Evolutionary conservation across 805 yeast species (phyloP).

Genomic region (Starmera caribaea): DNA sequence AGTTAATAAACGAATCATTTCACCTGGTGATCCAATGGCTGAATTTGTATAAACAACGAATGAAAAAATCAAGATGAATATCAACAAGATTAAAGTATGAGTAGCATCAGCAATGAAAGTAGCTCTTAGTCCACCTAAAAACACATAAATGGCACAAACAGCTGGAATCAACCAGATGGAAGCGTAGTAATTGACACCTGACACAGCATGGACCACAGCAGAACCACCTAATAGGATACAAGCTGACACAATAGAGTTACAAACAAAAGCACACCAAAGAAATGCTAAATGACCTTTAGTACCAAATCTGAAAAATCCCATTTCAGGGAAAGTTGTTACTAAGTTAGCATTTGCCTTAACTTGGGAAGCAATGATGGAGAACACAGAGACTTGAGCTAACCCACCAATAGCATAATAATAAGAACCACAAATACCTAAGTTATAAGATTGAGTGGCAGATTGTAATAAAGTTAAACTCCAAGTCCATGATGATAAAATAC

Average conservation of each 20-base stretch:
- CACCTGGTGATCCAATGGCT: conserved; percentile 29
- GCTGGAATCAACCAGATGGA: conserved; percentile 35
- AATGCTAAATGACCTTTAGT: conserved; percentile 28
- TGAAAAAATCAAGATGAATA: conserved; percentile 26
- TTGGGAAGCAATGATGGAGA: conserved; percentile 25
- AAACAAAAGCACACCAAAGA: conserved; percentile 28
- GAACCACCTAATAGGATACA: conserved; percentile 36
- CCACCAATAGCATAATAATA: conserved; percentile 21
- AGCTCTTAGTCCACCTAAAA: conserved; percentile 42
- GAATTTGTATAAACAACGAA: conserved; percentile 25
- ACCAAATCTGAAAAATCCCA: conserved; percentile 31
- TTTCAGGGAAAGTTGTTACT: conserved; percentile 32
- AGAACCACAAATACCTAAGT: conserved; percentile 22
- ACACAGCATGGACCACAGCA: conserved; percentile 28
- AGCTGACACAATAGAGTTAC: conserved; percentile 31
- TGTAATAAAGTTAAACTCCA: conserved; percentile 24
- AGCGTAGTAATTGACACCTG: conserved; percentile 39
- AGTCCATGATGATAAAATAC: conserved; percentile 33
- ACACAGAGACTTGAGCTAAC: conserved; percentile 23
- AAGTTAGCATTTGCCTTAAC: conserved; percentile 26
- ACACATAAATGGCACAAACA: conserved; percentile 40
- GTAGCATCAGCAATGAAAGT: conserved; percentile 44
- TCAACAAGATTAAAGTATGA: conserved; percentile 35
- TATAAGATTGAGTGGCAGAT: conserved; percentile 23
- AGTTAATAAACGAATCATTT: conserved; percentile 31